These are phyloP conservation scores for Citrullus colocynthis DNA, from an alignment of 306 rosid genomes.

Conservation along the genomic window DNA sequence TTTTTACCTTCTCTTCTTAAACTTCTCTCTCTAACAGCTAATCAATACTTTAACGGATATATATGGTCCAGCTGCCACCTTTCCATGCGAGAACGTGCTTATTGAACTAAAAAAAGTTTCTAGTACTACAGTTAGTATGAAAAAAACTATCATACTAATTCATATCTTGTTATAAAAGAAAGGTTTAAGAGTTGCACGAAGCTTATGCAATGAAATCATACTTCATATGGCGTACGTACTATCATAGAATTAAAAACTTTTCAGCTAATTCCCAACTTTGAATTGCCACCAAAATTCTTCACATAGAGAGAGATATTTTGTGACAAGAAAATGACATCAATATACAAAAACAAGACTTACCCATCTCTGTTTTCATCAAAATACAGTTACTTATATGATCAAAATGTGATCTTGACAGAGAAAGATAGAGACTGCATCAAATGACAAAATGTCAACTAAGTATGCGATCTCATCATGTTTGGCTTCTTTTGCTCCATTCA, in stretches of 20 bases:
- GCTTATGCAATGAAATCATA: no score
- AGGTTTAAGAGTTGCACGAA: no score
- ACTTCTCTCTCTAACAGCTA: neutral
- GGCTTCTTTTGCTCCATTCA: neutral
- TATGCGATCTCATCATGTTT: neutral
- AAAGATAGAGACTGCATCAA: neutral
- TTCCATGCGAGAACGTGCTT: neutral
- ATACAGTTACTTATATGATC: neutral
- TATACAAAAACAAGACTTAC: neutral
- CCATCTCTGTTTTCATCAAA: neutral
- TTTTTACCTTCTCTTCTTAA: neutral
- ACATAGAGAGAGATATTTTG: neutral
- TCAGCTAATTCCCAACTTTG: no score
- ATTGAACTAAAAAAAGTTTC: no score
- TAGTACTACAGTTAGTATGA: no score
- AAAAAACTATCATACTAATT: no score
- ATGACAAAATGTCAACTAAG: neutral
- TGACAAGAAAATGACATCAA: neutral
- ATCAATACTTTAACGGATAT: neutral
- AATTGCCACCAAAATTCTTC: neutral
- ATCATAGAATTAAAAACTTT: no score
- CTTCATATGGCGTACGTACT: no score
- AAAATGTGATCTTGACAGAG: neutral
- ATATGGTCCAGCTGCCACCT: slow-evolving; percentile 1
- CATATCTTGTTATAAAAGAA: no score